Evolutionary conservation across 2,329 filamentous ascomycete species (phyloP).

Genomic region (Ophiosphaerella herpotricha): DNA sequence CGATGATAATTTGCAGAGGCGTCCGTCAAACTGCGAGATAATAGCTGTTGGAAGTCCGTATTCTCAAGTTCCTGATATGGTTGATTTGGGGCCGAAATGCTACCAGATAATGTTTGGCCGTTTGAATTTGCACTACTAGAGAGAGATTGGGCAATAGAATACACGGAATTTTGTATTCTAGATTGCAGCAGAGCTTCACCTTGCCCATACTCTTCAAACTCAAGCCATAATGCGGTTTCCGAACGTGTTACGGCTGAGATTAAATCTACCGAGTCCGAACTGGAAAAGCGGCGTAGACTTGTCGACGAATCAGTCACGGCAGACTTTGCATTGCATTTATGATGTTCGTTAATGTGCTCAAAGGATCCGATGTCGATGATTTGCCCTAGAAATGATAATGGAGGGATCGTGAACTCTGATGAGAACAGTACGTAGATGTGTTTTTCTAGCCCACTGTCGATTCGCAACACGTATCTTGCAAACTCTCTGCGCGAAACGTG

Average conservation of each 20-base stretch:
- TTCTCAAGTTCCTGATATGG: too few species aligned
- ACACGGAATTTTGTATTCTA: too few species aligned
- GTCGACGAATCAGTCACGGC: background rate
- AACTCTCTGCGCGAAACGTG: constrained; percentile 11
- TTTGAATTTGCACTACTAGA: too few species aligned
- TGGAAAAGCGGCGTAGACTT: background rate
- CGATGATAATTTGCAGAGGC: too few species aligned
- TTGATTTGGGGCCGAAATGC: too few species aligned
- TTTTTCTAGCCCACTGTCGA: constrained; percentile 2
- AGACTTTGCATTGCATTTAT: background rate
- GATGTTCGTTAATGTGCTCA: constrained; percentile 12
- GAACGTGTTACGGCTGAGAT: too few species aligned
- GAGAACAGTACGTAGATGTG: constrained; percentile 12
- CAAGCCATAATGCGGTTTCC: too few species aligned
- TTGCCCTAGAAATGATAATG: constrained; percentile 8
- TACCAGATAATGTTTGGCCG: too few species aligned
- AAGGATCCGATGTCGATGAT: constrained; percentile 10
- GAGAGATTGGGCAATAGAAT: too few species aligned
- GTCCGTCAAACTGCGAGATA: background rate
- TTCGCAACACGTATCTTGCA: constrained; percentile 9
- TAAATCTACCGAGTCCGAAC: background rate
- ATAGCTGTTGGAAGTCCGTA: background rate
- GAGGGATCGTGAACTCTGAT: constrained; percentile 8
- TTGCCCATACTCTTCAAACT: too few species aligned
- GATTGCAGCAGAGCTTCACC: too few species aligned